A percentile compares a stretch with the other conserved stretches of the same genome.
Evolutionary conservation across 2,329 filamentous ascomycete species (phyloP).

Genomic region (Arachnopeziza araneosa): DNA sequence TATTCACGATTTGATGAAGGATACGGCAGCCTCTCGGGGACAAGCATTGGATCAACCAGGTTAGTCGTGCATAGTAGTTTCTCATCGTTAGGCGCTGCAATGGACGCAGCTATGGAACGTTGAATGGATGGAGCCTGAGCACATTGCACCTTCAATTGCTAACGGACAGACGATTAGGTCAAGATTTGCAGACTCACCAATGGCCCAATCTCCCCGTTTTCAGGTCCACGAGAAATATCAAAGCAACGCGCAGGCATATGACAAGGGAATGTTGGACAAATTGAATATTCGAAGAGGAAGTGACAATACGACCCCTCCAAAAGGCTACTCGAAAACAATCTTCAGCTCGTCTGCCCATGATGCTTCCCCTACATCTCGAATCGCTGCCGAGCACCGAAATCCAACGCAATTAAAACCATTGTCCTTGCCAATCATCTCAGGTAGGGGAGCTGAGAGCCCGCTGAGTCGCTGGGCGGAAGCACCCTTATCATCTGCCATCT

Average conservation of each 20-base stretch:
- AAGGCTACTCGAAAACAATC: constrained; percentile 21
- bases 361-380: constrained; percentile 29
- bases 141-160: neutral
- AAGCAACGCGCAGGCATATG: constrained; percentile 33
- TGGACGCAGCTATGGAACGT: neutral
- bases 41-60: constrained; percentile 28
- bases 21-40: constrained; percentile 32
- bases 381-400: constrained; percentile 26
- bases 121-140: neutral
- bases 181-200: neutral
- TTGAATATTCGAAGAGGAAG: constrained; percentile 27
- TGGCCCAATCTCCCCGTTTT: constrained; percentile 18
- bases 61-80: constrained; percentile 18
- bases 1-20: constrained; percentile 30
- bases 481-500: constrained; percentile 26
- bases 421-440: constrained; percentile 30
- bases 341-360: constrained; percentile 31
- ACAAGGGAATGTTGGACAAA: constrained; percentile 34
- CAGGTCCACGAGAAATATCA: constrained; percentile 29
- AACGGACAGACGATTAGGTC: neutral
- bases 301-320: constrained; percentile 31
- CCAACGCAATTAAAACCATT: constrained; percentile 30
- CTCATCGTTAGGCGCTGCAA: neutral
- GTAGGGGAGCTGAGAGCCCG: constrained; percentile 27
- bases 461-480: constrained; percentile 29